Evolutionary conservation across 2,329 filamentous ascomycete genomes (phyloP).

Genomic region (Stenocarpella maydis): DNA sequence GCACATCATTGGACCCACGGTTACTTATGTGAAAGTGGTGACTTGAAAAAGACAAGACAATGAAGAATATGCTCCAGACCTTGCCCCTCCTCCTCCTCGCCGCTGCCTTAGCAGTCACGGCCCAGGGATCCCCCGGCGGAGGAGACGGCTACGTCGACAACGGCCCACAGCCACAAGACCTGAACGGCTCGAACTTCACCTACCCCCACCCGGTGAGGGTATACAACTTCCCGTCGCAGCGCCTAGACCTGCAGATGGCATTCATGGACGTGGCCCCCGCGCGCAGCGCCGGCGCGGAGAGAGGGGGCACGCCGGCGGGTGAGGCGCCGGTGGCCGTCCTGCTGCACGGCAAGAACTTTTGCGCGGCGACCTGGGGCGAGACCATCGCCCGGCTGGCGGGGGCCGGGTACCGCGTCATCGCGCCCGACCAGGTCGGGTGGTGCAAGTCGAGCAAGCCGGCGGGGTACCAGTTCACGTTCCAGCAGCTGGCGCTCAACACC

Average conservation of each 20-base stretch:
- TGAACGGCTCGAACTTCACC: constrained; percentile 60
- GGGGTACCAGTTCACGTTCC: constrained; percentile 60
- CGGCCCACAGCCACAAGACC: constrained; percentile 49
- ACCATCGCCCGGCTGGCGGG: constrained; percentile 53
- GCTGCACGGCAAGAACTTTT: constrained; percentile 66
- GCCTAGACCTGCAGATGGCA: constrained; percentile 59
- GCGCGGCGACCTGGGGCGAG: constrained; percentile 59
- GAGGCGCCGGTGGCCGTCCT: constrained; percentile 52
- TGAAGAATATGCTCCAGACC: not conserved
- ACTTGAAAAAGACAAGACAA: not conserved
- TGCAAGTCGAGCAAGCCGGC: constrained; percentile 64
- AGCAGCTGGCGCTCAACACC: constrained; percentile 61
- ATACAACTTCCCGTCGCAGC: constrained; percentile 57
- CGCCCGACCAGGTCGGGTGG: constrained; percentile 64
- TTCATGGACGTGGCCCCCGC: constrained; percentile 60
- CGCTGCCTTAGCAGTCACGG: not conserved
- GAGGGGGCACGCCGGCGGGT: constrained; percentile 34
- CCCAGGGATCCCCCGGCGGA: constrained; percentile 23
- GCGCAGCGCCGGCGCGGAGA: no score
- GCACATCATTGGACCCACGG: not conserved
- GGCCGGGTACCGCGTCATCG: constrained; percentile 59
- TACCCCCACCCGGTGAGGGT: constrained; percentile 61
- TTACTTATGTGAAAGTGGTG: no score
- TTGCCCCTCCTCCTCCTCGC: constrained; percentile 10
- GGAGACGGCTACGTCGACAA: constrained; percentile 42